Base-by-base conservation (phyloP, 1,139 yeast genomes). In the Geotrichum candidum region DNA sequence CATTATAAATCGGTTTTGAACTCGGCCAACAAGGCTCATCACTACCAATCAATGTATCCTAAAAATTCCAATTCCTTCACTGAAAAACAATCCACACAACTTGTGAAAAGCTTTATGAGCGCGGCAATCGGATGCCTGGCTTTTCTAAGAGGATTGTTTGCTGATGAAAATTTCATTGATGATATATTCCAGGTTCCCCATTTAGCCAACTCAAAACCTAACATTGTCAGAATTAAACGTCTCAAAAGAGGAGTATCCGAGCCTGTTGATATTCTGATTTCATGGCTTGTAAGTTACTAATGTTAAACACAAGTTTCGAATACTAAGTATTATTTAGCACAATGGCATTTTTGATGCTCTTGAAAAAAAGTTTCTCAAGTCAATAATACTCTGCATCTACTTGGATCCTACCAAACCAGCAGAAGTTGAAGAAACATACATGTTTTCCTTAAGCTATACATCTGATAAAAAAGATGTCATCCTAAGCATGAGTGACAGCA, bases 301-400 rank as follows among this genome's bases (percentile, higher is more conserved):
- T 3, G 13, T 9, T 11, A 35, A 3, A 35, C 10, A 35, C 10
- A 15, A 38, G 13, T 46, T 29, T 33, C 23, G 4, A 7, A 15
- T 18, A 29, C 18, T n/a, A n/a, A 18, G 7, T 54, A 5, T 25
- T 1, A 41, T 15, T 18, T 50, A 57, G 60, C 45, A 57, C n/a
- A 58, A 55, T 18, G 64, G 64, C 13, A 54, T 60, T 35, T 59
- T 58, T 54, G 64, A 62, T 52, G 62, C 64, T 25, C 31, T 62
- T 31, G 62, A 62, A 31, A 61, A 60, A n/a, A 54, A 54, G 15
- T 62, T 45, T 45, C 58, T 62, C 9, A 56, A 60, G 50, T 54
- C 60, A 13, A 52, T 62, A 11, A 58, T 62, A 18, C 56, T 62
- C 22, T 27, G 62, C n/a, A 58, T 62, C 15, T 62, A 59, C 33